Conservation (phyloP, 2,329 filamentous ascomycete species). For the Neoscytalidium dimidiatum region DNA sequence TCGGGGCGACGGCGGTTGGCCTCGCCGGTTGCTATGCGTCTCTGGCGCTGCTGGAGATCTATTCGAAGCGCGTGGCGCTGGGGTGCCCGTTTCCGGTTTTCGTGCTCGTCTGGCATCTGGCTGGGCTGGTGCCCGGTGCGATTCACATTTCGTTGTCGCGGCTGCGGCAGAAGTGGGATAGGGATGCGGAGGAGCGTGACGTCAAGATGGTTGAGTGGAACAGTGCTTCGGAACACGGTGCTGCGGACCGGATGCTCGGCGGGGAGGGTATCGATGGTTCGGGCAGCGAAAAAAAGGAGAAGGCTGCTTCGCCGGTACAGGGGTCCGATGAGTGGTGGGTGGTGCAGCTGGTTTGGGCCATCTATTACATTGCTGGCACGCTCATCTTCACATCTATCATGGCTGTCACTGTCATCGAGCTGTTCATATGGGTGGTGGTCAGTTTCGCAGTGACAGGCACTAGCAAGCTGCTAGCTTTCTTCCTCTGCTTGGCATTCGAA, state of each 20-base stretch:
- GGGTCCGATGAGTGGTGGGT: constrained; percentile 32
- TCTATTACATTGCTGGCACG: constrained; percentile 37
- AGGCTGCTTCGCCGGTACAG: constrained; percentile 24
- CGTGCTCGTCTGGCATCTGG: constrained; percentile 29
- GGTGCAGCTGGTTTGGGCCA: constrained; percentile 34
- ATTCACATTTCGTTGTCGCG: constrained; percentile 24
- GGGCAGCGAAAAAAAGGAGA: neutral
- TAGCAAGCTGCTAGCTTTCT: constrained; percentile 42
- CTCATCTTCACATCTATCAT: constrained; percentile 37
- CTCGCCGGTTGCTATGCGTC: constrained; percentile 24
- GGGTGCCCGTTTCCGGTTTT: constrained; percentile 33
- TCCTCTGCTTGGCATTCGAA: constrained; percentile 23
- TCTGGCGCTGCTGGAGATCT: constrained; percentile 31
- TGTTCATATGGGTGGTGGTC: constrained; percentile 33
- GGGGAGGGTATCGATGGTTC: neutral
- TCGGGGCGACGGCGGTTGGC: neutral
- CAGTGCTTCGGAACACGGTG: neutral
- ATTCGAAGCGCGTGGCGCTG: constrained; percentile 33
- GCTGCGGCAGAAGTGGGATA: neutral
- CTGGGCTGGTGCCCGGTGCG: constrained; percentile 28
- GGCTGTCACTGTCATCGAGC: constrained; percentile 35
- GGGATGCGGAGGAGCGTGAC: neutral
- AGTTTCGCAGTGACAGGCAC: constrained; percentile 26
- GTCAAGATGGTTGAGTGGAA: neutral
- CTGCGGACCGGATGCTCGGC: neutral